Evolutionary conservation across 805 yeast species (phyloP).

Genomic region (Candida germanica): DNA sequence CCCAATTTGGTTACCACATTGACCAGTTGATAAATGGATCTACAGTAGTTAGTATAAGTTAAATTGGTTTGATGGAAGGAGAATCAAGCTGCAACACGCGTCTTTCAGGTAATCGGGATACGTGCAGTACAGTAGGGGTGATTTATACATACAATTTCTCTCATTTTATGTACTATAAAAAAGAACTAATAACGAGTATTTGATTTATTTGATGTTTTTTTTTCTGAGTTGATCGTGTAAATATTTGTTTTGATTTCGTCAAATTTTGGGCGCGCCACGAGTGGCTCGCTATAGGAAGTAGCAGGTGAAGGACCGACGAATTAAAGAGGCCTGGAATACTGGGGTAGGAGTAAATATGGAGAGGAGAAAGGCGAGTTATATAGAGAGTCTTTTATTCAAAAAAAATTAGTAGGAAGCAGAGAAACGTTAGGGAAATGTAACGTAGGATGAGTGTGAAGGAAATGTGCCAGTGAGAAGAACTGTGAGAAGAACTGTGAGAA

Average conservation of each 20-base stretch:
- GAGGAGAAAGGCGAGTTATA: no score
- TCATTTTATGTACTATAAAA: constrained; percentile 8
- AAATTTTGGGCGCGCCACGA: constrained; percentile 4
- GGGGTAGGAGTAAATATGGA: no score
- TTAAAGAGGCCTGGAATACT: no score
- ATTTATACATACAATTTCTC: constrained; percentile 18
- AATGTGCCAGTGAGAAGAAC: no score
- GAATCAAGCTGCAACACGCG: no score
- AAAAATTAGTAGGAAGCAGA: no score
- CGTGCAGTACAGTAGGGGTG: constrained; percentile 3
- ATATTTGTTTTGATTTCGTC: constrained; percentile 17
- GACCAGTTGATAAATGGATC: constrained; percentile 97
- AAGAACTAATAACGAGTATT: constrained; percentile 4
- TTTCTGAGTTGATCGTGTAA: constrained; percentile 14
- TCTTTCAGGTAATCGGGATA: no score
- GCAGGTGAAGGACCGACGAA: no score
- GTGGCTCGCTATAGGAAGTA: background rate
- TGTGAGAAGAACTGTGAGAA: no score
- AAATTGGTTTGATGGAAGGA: background rate
- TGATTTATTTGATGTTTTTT: constrained; percentile 8
- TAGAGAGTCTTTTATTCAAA: no score
- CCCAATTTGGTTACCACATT: constrained; percentile 98
- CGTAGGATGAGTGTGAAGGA: no score
- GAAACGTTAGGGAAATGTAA: no score
- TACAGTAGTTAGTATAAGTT: constrained; percentile 22